A percentile compares a stretch with the other conserved stretches of the same genome.
Conservation (phyloP, 805 yeast species). For the Ogataea angusta region DNA sequence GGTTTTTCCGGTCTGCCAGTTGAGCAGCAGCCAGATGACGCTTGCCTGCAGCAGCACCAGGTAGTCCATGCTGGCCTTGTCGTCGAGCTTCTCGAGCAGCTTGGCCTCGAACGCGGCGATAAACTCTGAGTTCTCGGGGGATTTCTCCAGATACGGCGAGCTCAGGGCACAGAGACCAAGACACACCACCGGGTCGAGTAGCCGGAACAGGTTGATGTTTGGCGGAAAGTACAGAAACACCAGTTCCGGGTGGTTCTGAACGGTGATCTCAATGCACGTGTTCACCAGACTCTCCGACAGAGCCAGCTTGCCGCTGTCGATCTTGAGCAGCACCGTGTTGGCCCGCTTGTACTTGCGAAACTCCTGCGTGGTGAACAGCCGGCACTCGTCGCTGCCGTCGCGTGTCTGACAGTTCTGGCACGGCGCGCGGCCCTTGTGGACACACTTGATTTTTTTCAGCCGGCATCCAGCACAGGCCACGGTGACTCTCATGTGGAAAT, state of each 20-base stretch:
- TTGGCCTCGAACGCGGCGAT: constrained; percentile 5
- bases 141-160: constrained; percentile 7
- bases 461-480: constrained; percentile 16
- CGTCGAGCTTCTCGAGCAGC: constrained; percentile 9
- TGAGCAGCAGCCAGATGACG: constrained; percentile 10
- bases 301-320: constrained; percentile 1
- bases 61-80: constrained; percentile 7
- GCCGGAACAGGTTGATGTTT: constrained; percentile 5
- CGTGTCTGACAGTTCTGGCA: constrained; percentile 13
- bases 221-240: constrained; percentile 11
- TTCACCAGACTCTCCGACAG: constrained; percentile 1
- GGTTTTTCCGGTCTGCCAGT: constrained; percentile 18
- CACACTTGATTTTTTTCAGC: constrained; percentile 14
- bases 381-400: constrained; percentile 8
- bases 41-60: constrained; percentile 14
- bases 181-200: constrained; percentile 13
- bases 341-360: constrained; percentile 11
- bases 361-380: constrained; percentile 15
- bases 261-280: constrained; percentile 3
- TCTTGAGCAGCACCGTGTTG: neutral
- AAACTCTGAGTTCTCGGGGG: neutral
- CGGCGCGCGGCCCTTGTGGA: constrained; percentile 12
- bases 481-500: constrained; percentile 13
- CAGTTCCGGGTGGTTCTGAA: constrained; percentile 16
- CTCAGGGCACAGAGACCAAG: constrained; percentile 14